Evolutionary conservation across 2,329 filamentous ascomycete species (phyloP), one percentile per base, ranked within the genome.

Genomic region (Colletotrichum spaethianum): DNA sequence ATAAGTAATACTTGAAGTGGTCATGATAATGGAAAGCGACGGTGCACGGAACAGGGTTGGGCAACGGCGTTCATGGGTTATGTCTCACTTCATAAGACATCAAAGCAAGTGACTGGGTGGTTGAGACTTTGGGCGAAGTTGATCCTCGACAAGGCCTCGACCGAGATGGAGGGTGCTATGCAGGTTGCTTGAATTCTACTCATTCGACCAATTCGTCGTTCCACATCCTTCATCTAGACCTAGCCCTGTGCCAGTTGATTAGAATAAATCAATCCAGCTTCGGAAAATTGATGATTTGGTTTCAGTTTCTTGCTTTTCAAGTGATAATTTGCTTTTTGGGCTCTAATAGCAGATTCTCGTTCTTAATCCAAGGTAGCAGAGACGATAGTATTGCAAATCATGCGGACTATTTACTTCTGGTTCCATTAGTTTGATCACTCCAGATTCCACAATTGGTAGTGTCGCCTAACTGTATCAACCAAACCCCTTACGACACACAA

Each of bases 21-120:
- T 46, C 68, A 61, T 50, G 14, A 36, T 68, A 23, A 40, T 28
- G 40, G 36, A n/a, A 71, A 62, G 63, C 63, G 48, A 71, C 33
- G 42, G 56, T 56, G 42, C 33, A 61, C 12, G 23, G 23, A 26
- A 14, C 20, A 44, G 38, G 18, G 18, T 61, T 31, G 44, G 50
- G 36, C 44, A 60, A 33, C 52, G 65, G 65, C 65, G 69, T 63
- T 72, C 6, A 59, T 23, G 33, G 52, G 65, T 20, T 42, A 26
- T 40, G 42, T 52, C 9, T 38, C 11, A 65, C 36, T 63, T 52
- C 23, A 63, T 63, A 56, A 55, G 46, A 20, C 14, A 44, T 23
- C 16, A 68, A 46, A 59, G 14, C 26, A 31, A 26, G 42, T 26
- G 28, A n/a, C 55, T 67, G 44, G 50, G 40, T 20, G 65, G 57